Evolutionary conservation across 2,329 filamentous ascomycete genomes (phyloP).

Genomic region (Graphiopsis chlorocephala): DNA sequence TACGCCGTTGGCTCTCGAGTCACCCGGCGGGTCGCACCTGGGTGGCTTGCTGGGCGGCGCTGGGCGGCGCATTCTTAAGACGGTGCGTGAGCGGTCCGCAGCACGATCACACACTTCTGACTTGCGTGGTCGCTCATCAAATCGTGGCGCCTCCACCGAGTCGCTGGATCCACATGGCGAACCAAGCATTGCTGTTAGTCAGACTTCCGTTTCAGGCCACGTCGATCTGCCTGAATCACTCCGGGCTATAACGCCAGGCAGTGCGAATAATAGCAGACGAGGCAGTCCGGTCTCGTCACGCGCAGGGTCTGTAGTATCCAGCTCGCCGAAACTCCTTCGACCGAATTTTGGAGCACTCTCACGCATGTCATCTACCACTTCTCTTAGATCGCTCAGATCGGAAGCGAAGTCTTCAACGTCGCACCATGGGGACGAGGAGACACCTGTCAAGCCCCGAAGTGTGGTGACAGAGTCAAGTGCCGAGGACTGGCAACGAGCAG

Average conservation of each 20-base stretch:
- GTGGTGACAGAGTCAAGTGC: constrained; percentile 30
- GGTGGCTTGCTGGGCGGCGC: constrained; percentile 47
- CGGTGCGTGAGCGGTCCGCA: constrained; percentile 38
- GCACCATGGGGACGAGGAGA: constrained; percentile 17
- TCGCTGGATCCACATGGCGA: constrained; percentile 63
- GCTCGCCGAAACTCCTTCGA: constrained; percentile 25
- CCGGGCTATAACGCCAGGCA: constrained; percentile 39
- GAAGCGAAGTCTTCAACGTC: constrained; percentile 1
- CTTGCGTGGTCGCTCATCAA: constrained; percentile 55
- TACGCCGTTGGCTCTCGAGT: constrained; percentile 44
- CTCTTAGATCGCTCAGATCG: constrained; percentile 28
- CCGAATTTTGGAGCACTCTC: constrained; percentile 23
- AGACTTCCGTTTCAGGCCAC: constrained; percentile 60
- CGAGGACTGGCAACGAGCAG: constrained; percentile 33
- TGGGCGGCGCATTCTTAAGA: constrained; percentile 47
- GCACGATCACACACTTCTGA: constrained; percentile 28
- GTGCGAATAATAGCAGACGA: constrained; percentile 26
- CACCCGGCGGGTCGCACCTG: constrained; percentile 41
- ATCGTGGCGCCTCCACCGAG: constrained; percentile 59
- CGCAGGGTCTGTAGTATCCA: constrained; percentile 22
- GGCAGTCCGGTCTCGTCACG: constrained; percentile 28
- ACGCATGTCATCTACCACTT: constrained; percentile 29
- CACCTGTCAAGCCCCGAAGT: constrained; percentile 12
- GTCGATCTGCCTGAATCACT: constrained; percentile 51
- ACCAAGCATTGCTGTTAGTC: constrained; percentile 63